Evolutionary conservation across 352 stramenopile genomes (phyloP), one percentile per base, ranked within the genome.

Genomic region (Phytophthora ramorum): DNA sequence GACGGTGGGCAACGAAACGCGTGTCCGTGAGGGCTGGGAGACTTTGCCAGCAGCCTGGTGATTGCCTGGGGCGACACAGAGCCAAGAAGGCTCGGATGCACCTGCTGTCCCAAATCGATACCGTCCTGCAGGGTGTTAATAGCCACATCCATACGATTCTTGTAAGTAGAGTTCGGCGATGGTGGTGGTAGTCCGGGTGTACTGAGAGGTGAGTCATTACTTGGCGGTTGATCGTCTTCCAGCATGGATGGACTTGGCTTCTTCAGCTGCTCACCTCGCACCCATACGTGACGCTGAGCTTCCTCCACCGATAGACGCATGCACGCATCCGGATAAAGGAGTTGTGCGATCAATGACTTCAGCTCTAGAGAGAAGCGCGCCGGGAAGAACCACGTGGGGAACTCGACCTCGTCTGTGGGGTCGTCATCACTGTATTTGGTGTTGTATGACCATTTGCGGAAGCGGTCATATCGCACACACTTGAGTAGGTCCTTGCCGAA

Each of bases 401-500:
- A 97, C 19, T 87, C 70, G n/a, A 80, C 67, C 16, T 83, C 79
- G 32, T 85, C 63, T 5, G 66, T 79, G 4, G 82, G 80, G 20
- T 92, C 79, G 37, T 93, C 82, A 62, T 94, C 87, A 41, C 81
- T 92, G 74, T 92, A 93, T 58, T 93, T 94, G 44, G 82, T 92
- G 17, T 83, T 78, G 72, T 92, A 93, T 38, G 77, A 87, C 95
- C 93, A 98, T 58, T 98, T 98, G 50, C 89, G 87, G 62, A 98
- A 98, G 12, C 96, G 95, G 59, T 98, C 89, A 66, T 96, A 99
- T 24, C 97, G 85, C 12, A 95, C 74, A 63, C 97, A 99, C 60
- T 92, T 95, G 51, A 98, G 76, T 40, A 99, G 61, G 53, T 99
- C 95, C 59, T 98, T 98, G 7, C 95, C 96, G 75, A 99, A 99